phyloP scores from a whole-genome alignment of 139 green algal genomes.

The Nannochloris sp. region DNA sequence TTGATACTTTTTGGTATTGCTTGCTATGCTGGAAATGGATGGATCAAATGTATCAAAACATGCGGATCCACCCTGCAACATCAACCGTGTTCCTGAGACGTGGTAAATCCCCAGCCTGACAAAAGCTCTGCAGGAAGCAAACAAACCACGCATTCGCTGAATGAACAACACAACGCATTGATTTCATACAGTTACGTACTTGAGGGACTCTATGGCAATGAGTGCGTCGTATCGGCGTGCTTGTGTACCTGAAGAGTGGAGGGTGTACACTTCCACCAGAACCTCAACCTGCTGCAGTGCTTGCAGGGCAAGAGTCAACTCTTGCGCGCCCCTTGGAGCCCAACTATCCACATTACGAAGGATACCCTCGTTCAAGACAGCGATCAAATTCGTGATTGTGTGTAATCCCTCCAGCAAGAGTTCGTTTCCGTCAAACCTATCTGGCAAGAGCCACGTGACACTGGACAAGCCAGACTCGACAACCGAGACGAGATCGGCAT shows the following conservation, averaged over 20 bases:
- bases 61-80: too few species aligned
- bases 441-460: conserved; percentile 44
- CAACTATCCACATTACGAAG: conserved; percentile 1
- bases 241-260: conserved; percentile 2
- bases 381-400: conserved; percentile 28
- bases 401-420: conserved; percentile 33
- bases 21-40: too few species aligned
- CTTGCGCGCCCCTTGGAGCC: not conserved
- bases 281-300: conserved; percentile 39
- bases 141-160: too few species aligned
- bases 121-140: too few species aligned
- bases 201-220: conserved; percentile 22
- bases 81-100: too few species aligned
- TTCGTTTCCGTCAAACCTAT: conserved; percentile 39
- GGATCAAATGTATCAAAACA: too few species aligned
- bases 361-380: conserved; percentile 33
- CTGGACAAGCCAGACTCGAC: conserved; percentile 24
- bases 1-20: too few species aligned
- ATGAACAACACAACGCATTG: too few species aligned
- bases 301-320: conserved; percentile 21
- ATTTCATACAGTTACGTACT: conserved; percentile 17
- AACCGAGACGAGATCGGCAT: conserved; percentile 2
- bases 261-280: conserved; percentile 35
- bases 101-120: too few species aligned
- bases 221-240: conserved; percentile 22